Evolutionary conservation across 306 rosid species (phyloP).

Genomic region (Erythrophleum fordii): DNA sequence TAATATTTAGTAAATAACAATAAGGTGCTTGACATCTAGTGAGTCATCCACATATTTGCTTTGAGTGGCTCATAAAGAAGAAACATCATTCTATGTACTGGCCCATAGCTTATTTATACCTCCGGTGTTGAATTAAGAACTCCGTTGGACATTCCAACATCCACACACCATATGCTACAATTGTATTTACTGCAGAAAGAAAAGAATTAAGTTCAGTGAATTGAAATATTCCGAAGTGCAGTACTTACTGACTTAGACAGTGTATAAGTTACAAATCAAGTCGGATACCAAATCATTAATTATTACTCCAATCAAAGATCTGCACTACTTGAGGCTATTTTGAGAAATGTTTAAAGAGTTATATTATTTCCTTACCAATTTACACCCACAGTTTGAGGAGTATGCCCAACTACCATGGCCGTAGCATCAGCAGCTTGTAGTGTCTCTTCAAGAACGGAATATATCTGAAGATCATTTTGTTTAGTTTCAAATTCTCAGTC

Average conservation of each 20-base stretch:
- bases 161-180: constrained; percentile 96
- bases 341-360: neutral
- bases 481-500: constrained; percentile 35
- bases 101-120: constrained; percentile 54
- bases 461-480: constrained; percentile 53
- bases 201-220: constrained; percentile 34
- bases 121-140: constrained; percentile 93
- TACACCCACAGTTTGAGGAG: constrained; percentile 90
- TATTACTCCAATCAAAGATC: constrained; percentile 2
- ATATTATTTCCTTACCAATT: constrained; percentile 66
- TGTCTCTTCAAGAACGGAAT: constrained; percentile 79
- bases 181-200: constrained; percentile 73
- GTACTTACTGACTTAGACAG: neutral
- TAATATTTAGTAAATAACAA: constrained; percentile 9
- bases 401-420: constrained; percentile 98
- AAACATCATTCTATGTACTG: neutral
- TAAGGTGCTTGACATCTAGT: neutral
- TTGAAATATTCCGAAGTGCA: constrained; percentile 5
- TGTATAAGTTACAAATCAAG: neutral
- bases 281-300: neutral
- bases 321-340: constrained; percentile 14
- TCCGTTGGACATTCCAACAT: constrained; percentile 98
- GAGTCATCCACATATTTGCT: constrained; percentile 2
- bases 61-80: neutral
- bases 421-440: constrained; percentile 81